Conservation (phyloP, 768 basidiomycete genomes). For the Tephrocybe sp. region DNA sequence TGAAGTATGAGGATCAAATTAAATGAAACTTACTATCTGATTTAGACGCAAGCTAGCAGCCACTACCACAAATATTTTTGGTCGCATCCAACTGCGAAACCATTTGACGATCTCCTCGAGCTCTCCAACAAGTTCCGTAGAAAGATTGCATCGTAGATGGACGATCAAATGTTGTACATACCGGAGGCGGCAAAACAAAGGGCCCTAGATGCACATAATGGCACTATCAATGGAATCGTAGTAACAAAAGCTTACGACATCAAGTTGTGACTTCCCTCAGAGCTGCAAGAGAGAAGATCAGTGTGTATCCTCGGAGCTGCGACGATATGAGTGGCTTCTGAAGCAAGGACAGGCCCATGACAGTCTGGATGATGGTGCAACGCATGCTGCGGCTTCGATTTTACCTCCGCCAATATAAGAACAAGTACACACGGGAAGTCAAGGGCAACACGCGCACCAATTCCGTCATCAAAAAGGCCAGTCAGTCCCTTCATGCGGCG, state of each 20-base stretch:
- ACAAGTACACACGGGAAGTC: background rate
- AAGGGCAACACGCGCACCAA: background rate
- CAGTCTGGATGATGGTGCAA: background rate
- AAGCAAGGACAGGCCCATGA: background rate
- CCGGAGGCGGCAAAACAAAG: background rate
- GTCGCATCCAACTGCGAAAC: background rate
- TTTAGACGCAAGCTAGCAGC: conserved; percentile 2
- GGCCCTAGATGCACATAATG: background rate
- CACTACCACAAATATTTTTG: background rate
- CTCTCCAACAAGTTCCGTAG: background rate
- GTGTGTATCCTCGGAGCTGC: no score
- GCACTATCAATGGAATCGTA: background rate
- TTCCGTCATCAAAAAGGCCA: background rate
- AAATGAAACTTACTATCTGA: background rate
- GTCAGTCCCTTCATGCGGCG: background rate
- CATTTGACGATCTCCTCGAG: background rate
- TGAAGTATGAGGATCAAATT: background rate
- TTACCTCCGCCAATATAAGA: background rate
- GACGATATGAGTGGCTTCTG: conserved; percentile 1
- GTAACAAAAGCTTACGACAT: background rate
- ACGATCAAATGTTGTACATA: background rate
- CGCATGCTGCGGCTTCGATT: background rate
- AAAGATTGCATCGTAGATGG: background rate
- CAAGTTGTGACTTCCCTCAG: background rate
- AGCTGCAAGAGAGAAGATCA: no score